A percentile compares a stretch with the other conserved stretches of the same genome.
Conservation (phyloP, 2,329 filamentous ascomycete species). For the Monilinia fructigena region DNA sequence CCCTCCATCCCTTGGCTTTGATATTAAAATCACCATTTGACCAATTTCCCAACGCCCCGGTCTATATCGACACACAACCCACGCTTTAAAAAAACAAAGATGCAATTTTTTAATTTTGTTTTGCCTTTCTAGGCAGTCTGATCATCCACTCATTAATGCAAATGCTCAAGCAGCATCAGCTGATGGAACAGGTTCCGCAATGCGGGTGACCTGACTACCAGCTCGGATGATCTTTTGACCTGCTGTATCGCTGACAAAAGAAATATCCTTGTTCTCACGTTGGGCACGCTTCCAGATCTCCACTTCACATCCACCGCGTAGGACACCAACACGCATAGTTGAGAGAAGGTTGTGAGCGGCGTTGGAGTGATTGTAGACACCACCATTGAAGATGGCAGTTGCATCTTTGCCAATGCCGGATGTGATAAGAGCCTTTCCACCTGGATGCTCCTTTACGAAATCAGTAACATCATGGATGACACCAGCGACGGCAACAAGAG, state of each 20-base stretch:
- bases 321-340: conserved; percentile 84
- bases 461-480: conserved; percentile 81
- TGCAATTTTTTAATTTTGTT: conserved; percentile 17
- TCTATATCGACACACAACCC: conserved; percentile 23
- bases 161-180: conserved; percentile 72
- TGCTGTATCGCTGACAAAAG: conserved; percentile 74
- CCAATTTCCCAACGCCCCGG: conserved; percentile 26
- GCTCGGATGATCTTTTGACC: conserved; percentile 84
- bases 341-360: conserved; percentile 85
- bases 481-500: conserved; percentile 74
- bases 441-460: conserved; percentile 88
- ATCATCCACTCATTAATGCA: conserved; percentile 21
- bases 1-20: conserved; percentile 6
- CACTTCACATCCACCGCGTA: conserved; percentile 82
- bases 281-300: conserved; percentile 91
- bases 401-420: conserved; percentile 84
- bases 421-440: conserved; percentile 81
- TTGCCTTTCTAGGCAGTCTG: not conserved
- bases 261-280: conserved; percentile 78
- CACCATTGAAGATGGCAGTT: conserved; percentile 88
- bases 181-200: conserved; percentile 73
- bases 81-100: conserved; percentile 27
- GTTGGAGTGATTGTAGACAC: conserved; percentile 87
- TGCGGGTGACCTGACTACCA: conserved; percentile 80
- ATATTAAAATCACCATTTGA: conserved; percentile 19